Evolutionary conservation across 2,329 filamentous ascomycete genomes (phyloP).

Genomic region (Hortaea sp.): DNA sequence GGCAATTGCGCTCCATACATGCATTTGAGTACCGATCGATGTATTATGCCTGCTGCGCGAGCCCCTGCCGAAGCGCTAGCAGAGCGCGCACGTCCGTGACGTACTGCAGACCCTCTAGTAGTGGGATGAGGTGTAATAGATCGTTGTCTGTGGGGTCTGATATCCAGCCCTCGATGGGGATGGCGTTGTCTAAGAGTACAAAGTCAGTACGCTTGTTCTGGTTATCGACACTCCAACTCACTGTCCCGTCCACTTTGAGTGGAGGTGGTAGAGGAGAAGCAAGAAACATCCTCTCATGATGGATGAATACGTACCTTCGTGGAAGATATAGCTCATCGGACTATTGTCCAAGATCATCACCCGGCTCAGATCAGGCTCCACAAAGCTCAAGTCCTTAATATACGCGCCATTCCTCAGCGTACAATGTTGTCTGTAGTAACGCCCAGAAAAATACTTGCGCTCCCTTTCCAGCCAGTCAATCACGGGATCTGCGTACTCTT

Average conservation of each 20-base stretch:
- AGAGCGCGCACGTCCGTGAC: constrained; percentile 90
- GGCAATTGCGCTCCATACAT: not conserved
- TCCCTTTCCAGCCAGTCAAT: constrained; percentile 98
- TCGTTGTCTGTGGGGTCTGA: constrained; percentile 96
- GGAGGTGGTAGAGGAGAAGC: too few relatives aligned
- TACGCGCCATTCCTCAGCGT: constrained; percentile 92
- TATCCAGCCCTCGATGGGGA: constrained; percentile 99
- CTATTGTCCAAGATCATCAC: constrained; percentile 99
- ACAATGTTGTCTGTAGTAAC: constrained; percentile 96
- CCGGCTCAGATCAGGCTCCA: constrained; percentile 93
- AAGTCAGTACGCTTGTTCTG: not conserved
- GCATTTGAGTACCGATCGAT: not conserved
- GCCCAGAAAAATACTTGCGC: constrained; percentile 85
- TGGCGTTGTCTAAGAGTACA: constrained; percentile 72
- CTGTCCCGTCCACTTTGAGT: not conserved
- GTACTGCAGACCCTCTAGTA: constrained; percentile 91
- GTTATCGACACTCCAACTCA: not conserved
- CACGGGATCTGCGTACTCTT: constrained; percentile 96
- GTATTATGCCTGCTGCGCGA: constrained; percentile 36
- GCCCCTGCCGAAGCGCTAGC: constrained; percentile 77
- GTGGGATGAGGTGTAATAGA: constrained; percentile 79
- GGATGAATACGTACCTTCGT: constrained; percentile 61
- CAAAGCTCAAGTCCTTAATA: constrained; percentile 92
- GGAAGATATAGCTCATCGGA: constrained; percentile 95
- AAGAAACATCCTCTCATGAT: too few relatives aligned